Conservation (phyloP, 192 early-diverging fungal species). For the Coemansia sp. region DNA sequence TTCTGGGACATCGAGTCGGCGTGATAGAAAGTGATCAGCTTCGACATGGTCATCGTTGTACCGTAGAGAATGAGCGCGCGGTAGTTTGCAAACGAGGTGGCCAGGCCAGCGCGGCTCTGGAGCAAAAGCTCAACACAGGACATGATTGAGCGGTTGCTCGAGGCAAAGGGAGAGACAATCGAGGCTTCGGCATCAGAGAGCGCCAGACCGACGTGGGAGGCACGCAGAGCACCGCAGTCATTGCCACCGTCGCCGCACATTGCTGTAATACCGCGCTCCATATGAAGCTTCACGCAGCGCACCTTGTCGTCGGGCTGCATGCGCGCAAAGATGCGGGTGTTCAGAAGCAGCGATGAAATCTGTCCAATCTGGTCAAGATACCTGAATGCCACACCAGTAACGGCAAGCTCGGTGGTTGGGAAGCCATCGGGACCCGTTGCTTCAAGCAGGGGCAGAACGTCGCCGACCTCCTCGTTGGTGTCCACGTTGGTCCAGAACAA, state of each 20-base stretch:
- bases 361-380: constrained; percentile 45
- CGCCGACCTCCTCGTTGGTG: constrained; percentile 36
- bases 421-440: constrained; percentile 20
- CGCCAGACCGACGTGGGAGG: constrained; percentile 78
- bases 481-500: constrained; percentile 65
- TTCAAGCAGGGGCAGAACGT: constrained; percentile 16
- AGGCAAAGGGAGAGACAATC: constrained; percentile 79
- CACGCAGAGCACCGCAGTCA: constrained; percentile 80
- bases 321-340: constrained; percentile 75
- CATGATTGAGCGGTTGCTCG: constrained; percentile 61
- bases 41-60: constrained; percentile 64
- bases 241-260: constrained; percentile 90
- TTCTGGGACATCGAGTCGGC: constrained; percentile 59
- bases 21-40: constrained; percentile 68
- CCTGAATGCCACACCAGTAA: constrained; percentile 70
- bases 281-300: constrained; percentile 70
- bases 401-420: constrained; percentile 63
- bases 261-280: constrained; percentile 71
- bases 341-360: constrained; percentile 59
- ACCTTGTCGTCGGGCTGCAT: constrained; percentile 81
- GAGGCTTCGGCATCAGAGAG: constrained; percentile 78
- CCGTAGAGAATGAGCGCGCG: constrained; percentile 59
- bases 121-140: constrained; percentile 61
- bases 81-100: constrained; percentile 11
- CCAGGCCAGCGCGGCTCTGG: constrained; percentile 36